Evolutionary conservation across 805 yeast genomes (phyloP).

Genomic region (Debaryomyces tyrocola): DNA sequence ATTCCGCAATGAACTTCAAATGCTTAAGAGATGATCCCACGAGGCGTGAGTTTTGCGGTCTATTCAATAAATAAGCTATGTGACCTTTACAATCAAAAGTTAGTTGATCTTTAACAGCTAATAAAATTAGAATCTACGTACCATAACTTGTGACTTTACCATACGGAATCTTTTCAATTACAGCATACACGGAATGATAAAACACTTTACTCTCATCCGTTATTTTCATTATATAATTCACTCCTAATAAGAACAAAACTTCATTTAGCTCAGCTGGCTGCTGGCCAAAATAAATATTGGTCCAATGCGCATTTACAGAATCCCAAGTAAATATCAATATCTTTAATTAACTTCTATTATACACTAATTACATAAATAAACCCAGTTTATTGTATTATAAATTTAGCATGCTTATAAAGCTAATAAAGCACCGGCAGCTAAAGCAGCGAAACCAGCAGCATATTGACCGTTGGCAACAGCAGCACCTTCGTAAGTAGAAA

Average conservation of each 20-base stretch:
- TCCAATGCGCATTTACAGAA: too few species aligned
- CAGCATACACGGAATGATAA: slow-evolving; percentile 58
- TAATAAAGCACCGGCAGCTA: slow-evolving; percentile 53
- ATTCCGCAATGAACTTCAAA: slow-evolving; percentile 20
- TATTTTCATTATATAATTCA: slow-evolving; percentile 15
- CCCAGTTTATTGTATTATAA: slow-evolving; percentile 1
- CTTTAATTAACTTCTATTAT: slow-evolving; percentile 1
- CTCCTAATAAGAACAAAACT: too few species aligned
- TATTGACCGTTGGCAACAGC: slow-evolving; percentile 27
- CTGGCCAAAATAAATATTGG: too few species aligned
- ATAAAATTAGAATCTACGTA: slow-evolving; percentile 15
- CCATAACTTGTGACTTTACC: slow-evolving; percentile 74
- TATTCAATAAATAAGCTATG: slow-evolving; percentile 60
- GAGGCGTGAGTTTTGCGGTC: slow-evolving; percentile 69
- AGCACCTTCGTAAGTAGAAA: slow-evolving; percentile 39
- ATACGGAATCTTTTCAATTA: slow-evolving; percentile 53
- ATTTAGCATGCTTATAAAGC: slow-evolving; percentile 49
- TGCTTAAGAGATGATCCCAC: slow-evolving; percentile 72
- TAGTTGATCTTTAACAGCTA: not conserved
- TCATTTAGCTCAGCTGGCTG: too few species aligned
- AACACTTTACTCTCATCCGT: slow-evolving; percentile 55
- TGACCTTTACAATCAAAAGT: slow-evolving; percentile 41
- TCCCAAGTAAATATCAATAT: too few species aligned
- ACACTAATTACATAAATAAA: slow-evolving; percentile 4
- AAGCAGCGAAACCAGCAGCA: slow-evolving; percentile 48